These are phyloP conservation scores for Tricholoma hemisulphureum DNA, from an alignment of 768 basidiomycete species.

Conservation along the genomic window DNA sequence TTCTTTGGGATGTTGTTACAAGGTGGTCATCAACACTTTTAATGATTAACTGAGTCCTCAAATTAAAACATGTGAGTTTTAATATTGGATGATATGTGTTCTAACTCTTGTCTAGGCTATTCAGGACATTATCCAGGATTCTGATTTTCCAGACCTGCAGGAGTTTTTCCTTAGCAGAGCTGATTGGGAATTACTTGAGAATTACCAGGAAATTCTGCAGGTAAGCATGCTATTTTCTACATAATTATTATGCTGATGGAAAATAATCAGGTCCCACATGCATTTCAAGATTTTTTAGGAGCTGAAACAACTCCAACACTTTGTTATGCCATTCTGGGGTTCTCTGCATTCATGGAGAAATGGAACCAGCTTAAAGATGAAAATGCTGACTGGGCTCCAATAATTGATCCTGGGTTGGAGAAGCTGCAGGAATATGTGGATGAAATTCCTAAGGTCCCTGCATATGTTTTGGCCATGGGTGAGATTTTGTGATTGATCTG, in stretches of 20 bases:
- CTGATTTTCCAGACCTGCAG: constrained; percentile 22
- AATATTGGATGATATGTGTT: background rate
- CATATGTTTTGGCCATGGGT: constrained; percentile 15
- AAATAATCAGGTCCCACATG: constrained; percentile 19
- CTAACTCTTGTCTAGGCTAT: constrained; percentile 21
- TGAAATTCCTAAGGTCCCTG: constrained; percentile 4
- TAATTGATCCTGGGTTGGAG: too few relatives aligned
- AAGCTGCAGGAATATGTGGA: too few relatives aligned
- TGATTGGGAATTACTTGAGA: constrained; percentile 25
- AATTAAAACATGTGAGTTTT: constrained; percentile 17
- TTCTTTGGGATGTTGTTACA: constrained; percentile 24
- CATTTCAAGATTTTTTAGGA: constrained; percentile 22
- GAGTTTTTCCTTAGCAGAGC: constrained; percentile 17
- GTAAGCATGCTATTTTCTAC: background rate
- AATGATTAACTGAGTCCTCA: constrained; percentile 31
- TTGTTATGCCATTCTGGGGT: constrained; percentile 17
- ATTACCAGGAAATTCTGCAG: constrained; percentile 18
- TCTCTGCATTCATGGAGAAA: constrained; percentile 13
- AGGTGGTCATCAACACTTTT: constrained; percentile 30
- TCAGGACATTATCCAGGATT: constrained; percentile 15
- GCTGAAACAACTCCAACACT: too few relatives aligned
- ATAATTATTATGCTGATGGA: background rate
- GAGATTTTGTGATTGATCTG: background rate
- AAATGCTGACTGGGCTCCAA: constrained; percentile 2
- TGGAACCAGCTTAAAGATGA: constrained; percentile 10